These are phyloP conservation scores for Zanthoxylum bungeanum DNA, from an alignment of 345 rosid species.

Conservation along the genomic window DNA sequence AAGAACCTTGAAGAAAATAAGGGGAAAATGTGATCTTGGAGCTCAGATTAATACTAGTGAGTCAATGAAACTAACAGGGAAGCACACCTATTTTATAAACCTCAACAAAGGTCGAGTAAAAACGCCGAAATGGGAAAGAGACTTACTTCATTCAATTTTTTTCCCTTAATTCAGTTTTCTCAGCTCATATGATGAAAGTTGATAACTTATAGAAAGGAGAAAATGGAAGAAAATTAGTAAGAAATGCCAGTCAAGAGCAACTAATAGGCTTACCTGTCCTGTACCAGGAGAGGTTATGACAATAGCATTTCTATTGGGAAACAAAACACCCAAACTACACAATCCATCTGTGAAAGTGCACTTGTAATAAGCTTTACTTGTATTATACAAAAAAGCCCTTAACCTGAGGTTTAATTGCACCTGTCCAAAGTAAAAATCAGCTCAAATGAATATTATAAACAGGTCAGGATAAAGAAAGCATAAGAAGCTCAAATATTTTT, in stretches of 20 bases:
- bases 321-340: conserved; percentile 56
- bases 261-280: conserved; percentile 43
- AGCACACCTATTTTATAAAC: not conserved
- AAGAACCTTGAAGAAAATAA: not conserved
- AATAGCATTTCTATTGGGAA: conserved; percentile 57
- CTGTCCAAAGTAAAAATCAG: conserved; percentile 42
- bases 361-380: conserved; percentile 69
- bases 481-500: not conserved
- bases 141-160: not conserved
- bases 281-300: conserved; percentile 70
- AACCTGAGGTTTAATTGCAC: conserved; percentile 53
- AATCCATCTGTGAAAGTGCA: conserved; percentile 56
- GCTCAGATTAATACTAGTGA: too few relatives aligned
- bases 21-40: too few relatives aligned
- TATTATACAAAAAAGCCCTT: conserved; percentile 64
- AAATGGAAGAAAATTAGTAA: not conserved
- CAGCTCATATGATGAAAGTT: not conserved
- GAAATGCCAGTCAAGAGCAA: not conserved
- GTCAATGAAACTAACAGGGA: not conserved
- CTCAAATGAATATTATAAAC: conserved; percentile 4
- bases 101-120: not conserved
- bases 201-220: not conserved
- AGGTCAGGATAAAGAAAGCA: not conserved
- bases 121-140: not conserved
- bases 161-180: not conserved